Base-by-base conservation (phyloP, 768 basidiomycete genomes). In the Phanerochaete sordida region DNA sequence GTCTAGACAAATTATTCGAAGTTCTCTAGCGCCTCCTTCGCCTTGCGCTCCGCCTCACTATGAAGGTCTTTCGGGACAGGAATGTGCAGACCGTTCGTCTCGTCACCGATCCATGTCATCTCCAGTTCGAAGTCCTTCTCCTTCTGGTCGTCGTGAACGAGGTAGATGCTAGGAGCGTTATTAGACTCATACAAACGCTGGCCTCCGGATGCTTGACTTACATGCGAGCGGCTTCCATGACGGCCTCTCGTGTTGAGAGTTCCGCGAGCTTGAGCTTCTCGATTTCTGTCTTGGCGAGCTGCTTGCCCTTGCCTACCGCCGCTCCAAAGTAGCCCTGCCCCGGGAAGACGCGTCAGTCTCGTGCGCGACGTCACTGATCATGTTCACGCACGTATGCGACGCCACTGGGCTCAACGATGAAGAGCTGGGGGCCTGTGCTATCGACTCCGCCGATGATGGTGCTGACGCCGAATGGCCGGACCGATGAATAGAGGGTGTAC, bases 81-180 rank as follows among this genome's bases (percentile, higher is more conserved):
- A 26, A 84, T 79, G 74, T 98, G 95, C 50, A 87, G 72, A 56
- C 86, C 85, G 30, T 86, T 84, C 31, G 90, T 91, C 75, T 96
- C 93, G 33, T 85, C 81, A 39, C 94, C 86, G 60, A 98, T 87
- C 97, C 97, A 99, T 35, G 95, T 91, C 82, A 99, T 85, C 75
- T 99, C 97, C 27, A 99, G 84, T 71, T 98, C 97, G 64, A 99
- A 98, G 52, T 95, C 92, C 71, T 98, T 98, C 77, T 98, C 95
- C 74, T 98, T 97, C 62, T 91, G 87, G 71, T 98, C 97, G 63
- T 98, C 96, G 70, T 99, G 97, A 16, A 97, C 95, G 43, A 93
- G 84, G 75, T 99, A 94, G 71, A 98, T 96, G 71, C 96, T 99
- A 28, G 46, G 51, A 19, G 16, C 27, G 62, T 59, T n/a, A 23